phyloP scores from a whole-genome alignment of 805 yeast genomes.

The Grigorovia transvaalensis region DNA sequence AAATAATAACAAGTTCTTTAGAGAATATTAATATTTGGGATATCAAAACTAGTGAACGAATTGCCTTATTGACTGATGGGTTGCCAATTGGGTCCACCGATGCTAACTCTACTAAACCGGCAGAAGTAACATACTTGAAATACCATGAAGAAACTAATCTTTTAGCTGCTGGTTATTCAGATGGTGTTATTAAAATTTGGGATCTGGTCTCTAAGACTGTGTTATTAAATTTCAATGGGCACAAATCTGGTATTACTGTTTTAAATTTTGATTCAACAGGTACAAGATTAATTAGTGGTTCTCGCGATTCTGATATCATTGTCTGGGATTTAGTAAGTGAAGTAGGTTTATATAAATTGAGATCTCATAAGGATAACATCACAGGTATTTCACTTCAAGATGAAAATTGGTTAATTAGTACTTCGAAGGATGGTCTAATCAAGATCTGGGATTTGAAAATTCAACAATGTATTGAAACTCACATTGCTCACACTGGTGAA shows the following conservation, averaged over 20 bases:
- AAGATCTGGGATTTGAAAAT: conserved; percentile 89
- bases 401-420: conserved; percentile 61
- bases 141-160: conserved; percentile 54
- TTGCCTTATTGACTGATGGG: conserved; percentile 39
- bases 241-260: conserved; percentile 63
- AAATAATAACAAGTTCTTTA: conserved; percentile 68
- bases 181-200: conserved; percentile 88
- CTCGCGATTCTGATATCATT: conserved; percentile 72
- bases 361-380: conserved; percentile 83
- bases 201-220: conserved; percentile 74
- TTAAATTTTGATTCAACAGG: conserved; percentile 71
- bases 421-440: conserved; percentile 81
- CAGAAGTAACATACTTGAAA: conserved; percentile 52
- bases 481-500: conserved; percentile 85
- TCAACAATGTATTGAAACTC: conserved; percentile 89
- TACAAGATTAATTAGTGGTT: conserved; percentile 77
- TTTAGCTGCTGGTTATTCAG: conserved; percentile 80
- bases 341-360: conserved; percentile 73
- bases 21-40: conserved; percentile 89
- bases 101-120: conserved; percentile 48
- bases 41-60: conserved; percentile 73
- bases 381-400: conserved; percentile 55
- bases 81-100: conserved; percentile 62
- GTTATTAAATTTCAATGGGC: conserved; percentile 81
- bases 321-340: conserved; percentile 95